These are phyloP conservation scores for Hemileccinum impolitum DNA, from an alignment of 768 basidiomycete genomes.

Conservation along the genomic window DNA sequence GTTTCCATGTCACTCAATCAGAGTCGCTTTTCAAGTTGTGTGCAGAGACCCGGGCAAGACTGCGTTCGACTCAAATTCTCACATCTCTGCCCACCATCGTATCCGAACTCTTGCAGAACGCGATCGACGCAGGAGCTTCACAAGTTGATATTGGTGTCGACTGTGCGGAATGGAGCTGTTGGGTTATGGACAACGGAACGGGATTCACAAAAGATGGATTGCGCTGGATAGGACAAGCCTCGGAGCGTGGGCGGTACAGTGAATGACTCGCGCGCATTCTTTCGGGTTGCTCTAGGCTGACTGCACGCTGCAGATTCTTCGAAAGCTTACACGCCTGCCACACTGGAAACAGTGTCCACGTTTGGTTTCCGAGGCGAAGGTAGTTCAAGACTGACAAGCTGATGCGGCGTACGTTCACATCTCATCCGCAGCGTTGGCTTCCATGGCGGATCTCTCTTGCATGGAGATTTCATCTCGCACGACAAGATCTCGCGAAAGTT, in stretches of 20 bases:
- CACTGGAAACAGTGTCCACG: conserved; percentile 51
- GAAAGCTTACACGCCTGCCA: conserved; percentile 55
- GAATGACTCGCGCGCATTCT: conserved; percentile 28
- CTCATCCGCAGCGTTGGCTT: conserved; percentile 64
- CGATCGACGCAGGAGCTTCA: conserved; percentile 75
- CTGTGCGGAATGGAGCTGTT: conserved; percentile 74
- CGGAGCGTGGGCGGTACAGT: conserved; percentile 66
- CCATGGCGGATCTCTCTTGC: conserved; percentile 73
- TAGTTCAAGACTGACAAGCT: conserved; percentile 24
- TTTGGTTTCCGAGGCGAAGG: conserved; percentile 97
- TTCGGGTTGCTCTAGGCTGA: not conserved
- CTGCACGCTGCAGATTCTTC: conserved; percentile 55
- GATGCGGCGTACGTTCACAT: conserved; percentile 8
- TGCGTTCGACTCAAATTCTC: conserved; percentile 83
- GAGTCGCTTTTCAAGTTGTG: conserved; percentile 42
- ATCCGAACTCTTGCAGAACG: conserved; percentile 86
- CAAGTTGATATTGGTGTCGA: conserved; percentile 72
- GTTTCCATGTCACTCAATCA: not conserved
- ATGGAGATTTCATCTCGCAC: conserved; percentile 85
- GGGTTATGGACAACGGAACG: conserved; percentile 81
- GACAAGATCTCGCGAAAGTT: conserved; percentile 54
- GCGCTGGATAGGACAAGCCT: conserved; percentile 46
- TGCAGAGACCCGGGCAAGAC: conserved; percentile 56
- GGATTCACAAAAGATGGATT: conserved; percentile 70
- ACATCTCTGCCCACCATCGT: conserved; percentile 78